These are phyloP conservation scores for Clarireedia sp. DNA, from an alignment of 2,329 filamentous ascomycete genomes.

Conservation along the genomic window DNA sequence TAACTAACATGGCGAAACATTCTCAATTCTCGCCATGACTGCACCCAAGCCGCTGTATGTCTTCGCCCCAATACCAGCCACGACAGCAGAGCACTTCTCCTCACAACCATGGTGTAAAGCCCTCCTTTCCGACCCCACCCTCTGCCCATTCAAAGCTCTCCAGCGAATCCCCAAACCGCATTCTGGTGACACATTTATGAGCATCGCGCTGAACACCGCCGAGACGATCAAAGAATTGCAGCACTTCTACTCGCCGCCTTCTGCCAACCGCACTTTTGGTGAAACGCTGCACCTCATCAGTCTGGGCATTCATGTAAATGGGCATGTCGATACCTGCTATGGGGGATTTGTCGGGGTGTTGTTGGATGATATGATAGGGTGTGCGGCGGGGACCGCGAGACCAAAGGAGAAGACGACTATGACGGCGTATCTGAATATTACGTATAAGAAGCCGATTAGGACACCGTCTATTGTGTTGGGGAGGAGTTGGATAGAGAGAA, in stretches of 20 bases:
- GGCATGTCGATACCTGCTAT: slow-evolving; percentile 46
- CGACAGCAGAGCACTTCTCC: slow-evolving; percentile 15
- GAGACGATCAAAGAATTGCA: slow-evolving; percentile 21
- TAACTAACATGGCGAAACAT: neutral
- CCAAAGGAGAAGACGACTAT: slow-evolving; percentile 18
- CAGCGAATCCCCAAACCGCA: slow-evolving; percentile 1
- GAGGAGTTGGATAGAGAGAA: slow-evolving; percentile 35
- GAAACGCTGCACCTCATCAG: slow-evolving; percentile 18
- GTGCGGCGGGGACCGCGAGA: slow-evolving; percentile 8
- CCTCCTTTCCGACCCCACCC: slow-evolving; percentile 15
- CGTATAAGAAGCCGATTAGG: slow-evolving; percentile 43
- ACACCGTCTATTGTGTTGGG: slow-evolving; percentile 43
- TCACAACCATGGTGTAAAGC: slow-evolving; percentile 13
- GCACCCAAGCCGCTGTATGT: neutral
- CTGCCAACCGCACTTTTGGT: neutral
- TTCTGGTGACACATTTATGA: slow-evolving; percentile 15
- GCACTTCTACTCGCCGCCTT: slow-evolving; percentile 13
- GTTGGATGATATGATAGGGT: slow-evolving; percentile 46
- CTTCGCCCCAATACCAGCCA: neutral
- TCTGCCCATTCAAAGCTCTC: slow-evolving; percentile 14
- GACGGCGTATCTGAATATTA: slow-evolving; percentile 48
- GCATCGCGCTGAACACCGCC: neutral
- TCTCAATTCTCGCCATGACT: neutral
- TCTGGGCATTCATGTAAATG: slow-evolving; percentile 46
- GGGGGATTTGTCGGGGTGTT: slow-evolving; percentile 51